Evolutionary conservation across 306 rosid species (phyloP).

Genomic region (Castanea crenata): DNA sequence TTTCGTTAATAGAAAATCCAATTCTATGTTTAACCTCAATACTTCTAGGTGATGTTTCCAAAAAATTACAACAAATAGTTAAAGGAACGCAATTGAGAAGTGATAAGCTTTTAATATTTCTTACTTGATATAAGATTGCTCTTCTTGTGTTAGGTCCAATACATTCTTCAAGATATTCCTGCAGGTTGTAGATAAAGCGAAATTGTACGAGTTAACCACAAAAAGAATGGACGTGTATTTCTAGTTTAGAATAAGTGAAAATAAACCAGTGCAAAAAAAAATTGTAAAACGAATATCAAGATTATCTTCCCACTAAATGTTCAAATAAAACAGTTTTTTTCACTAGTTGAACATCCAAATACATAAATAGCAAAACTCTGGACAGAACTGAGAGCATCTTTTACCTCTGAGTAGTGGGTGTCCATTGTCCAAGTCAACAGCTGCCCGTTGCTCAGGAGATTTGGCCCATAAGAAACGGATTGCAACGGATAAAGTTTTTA

Average conservation of each 20-base stretch:
- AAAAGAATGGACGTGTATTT: background rate
- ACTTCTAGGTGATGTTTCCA: background rate
- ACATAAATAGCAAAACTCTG: background rate
- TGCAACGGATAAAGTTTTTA: constrained; percentile 65
- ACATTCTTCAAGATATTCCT: constrained; percentile 92
- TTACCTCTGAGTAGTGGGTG: constrained; percentile 86
- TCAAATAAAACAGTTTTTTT: background rate
- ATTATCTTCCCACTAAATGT: background rate
- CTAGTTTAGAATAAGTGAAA: background rate
- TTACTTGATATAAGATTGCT: constrained; percentile 71
- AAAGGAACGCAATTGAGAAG: background rate
- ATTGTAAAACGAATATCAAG: background rate
- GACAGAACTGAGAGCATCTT: constrained; percentile 4
- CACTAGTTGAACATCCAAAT: background rate
- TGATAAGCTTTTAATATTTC: background rate
- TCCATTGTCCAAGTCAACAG: constrained; percentile 75
- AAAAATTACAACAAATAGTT: background rate
- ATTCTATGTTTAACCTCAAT: background rate
- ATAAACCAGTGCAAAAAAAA: background rate
- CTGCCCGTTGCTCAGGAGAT: constrained; percentile 93
- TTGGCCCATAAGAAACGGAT: constrained; percentile 81
- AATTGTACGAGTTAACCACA: constrained; percentile 19
- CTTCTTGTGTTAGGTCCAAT: constrained; percentile 71
- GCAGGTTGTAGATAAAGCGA: constrained; percentile 36
- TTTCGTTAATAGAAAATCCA: background rate